Conservation (phyloP, 1,284 basidiomycete species). For the Rhizoctonia solani region DNA sequence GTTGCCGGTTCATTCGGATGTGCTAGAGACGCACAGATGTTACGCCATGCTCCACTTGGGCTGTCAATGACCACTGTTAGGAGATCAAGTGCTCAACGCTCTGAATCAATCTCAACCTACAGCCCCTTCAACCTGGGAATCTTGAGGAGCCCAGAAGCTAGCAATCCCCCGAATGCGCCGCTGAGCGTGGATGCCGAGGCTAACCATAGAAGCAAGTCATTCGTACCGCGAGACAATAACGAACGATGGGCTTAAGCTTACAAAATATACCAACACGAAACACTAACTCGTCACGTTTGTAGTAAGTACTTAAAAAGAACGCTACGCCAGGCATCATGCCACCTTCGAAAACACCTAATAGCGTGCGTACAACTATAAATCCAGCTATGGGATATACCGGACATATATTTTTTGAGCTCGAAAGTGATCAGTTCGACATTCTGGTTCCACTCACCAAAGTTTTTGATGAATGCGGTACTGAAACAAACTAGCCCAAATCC, state of each 20-base stretch:
- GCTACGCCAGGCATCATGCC: slow-evolving; percentile 44
- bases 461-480: slow-evolving; percentile 44
- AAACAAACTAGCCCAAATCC: slow-evolving; percentile 37
- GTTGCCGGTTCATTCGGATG: not conserved
- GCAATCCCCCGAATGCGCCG: slow-evolving; percentile 39
- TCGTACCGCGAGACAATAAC: not conserved
- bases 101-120: slow-evolving; percentile 38
- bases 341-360: slow-evolving; percentile 47
- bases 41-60: slow-evolving; percentile 43
- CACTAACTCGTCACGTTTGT: slow-evolving; percentile 44
- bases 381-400: slow-evolving; percentile 19
- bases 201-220: not conserved
- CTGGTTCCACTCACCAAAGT: slow-evolving; percentile 41
- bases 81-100: too few species aligned
- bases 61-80: too few species aligned
- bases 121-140: slow-evolving; percentile 40
- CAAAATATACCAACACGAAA: slow-evolving; percentile 45
- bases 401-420: not conserved
- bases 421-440: not conserved
- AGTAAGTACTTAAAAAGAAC: slow-evolving; percentile 44
- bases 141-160: slow-evolving; percentile 40
- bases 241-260: slow-evolving; percentile 11
- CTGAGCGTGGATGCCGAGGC: slow-evolving; percentile 37
- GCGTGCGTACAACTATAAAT: slow-evolving; percentile 45
- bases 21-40: slow-evolving; percentile 40